Percentiles rank a stretch among this genome's conserved stretches.
Evolutionary conservation across 257 asterid species (phyloP).

Genomic region (Hygrophila difformis): DNA sequence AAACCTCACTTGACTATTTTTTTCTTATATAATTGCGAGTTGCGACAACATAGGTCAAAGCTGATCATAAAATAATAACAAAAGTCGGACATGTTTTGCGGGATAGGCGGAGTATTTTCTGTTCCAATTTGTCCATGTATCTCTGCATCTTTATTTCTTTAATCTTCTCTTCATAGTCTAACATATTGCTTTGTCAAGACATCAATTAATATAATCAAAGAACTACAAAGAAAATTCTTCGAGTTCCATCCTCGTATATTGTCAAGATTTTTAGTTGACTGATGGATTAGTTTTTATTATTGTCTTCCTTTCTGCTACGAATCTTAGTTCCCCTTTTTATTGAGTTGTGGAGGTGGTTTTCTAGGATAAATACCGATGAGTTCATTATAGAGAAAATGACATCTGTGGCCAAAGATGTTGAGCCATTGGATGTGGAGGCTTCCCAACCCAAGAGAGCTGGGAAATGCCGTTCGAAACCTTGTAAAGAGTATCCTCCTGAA

Average conservation of each 20-base stretch:
- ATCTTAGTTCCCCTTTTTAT: neutral
- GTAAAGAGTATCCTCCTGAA: constrained; percentile 68
- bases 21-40: too few relatives aligned
- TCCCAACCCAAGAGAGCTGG: constrained; percentile 54
- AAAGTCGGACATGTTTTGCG: too few relatives aligned
- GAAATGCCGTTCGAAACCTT: constrained; percentile 51
- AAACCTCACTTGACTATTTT: too few relatives aligned
- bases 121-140: too few relatives aligned
- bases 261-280: neutral
- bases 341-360: constrained; percentile 13
- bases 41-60: too few relatives aligned
- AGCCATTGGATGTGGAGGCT: constrained; percentile 52
- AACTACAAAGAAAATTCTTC: neutral
- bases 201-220: neutral
- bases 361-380: constrained; percentile 35
- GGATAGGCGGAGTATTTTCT: too few relatives aligned
- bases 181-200: too few relatives aligned
- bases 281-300: neutral
- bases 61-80: too few relatives aligned
- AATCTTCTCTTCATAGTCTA: too few relatives aligned
- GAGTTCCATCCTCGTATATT: neutral
- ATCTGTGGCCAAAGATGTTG: constrained; percentile 48
- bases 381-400: constrained; percentile 23
- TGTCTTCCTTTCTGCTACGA: neutral
- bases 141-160: too few relatives aligned